A percentile compares a stretch with the other conserved stretches of the same genome.
phyloP scores from a whole-genome alignment of 805 yeast species.

The Ogataea trehalophila region DNA sequence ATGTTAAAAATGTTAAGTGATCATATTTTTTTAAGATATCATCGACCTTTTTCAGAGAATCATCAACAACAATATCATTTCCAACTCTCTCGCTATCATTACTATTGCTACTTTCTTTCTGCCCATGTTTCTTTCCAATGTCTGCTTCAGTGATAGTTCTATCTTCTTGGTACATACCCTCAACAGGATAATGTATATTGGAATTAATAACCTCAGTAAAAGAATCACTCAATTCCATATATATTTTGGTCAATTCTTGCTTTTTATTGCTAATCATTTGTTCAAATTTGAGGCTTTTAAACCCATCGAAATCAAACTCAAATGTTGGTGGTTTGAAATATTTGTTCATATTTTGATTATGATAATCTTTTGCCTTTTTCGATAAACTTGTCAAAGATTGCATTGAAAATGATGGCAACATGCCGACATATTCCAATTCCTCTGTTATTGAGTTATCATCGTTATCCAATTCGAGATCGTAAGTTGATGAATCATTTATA shows the following conservation, averaged over 20 bases:
- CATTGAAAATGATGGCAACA: slow-evolving; percentile 24
- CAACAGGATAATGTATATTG: slow-evolving; percentile 46
- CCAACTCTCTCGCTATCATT: too few relatives aligned
- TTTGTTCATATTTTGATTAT: neutral
- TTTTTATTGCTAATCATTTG: slow-evolving; percentile 10
- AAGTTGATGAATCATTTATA: too few relatives aligned
- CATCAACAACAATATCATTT: too few relatives aligned
- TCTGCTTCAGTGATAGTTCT: too few relatives aligned
- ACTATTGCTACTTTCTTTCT: too few relatives aligned
- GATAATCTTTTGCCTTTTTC: slow-evolving; percentile 12
- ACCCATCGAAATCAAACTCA: slow-evolving; percentile 12
- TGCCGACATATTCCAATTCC: slow-evolving; percentile 50
- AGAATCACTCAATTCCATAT: slow-evolving; percentile 25
- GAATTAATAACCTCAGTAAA: slow-evolving; percentile 40
- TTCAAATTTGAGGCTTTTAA: slow-evolving; percentile 14
- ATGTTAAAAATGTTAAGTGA: slow-evolving; percentile 26
- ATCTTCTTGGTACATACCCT: slow-evolving; percentile 32
- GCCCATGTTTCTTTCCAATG: too few relatives aligned
- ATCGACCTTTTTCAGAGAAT: slow-evolving; percentile 1
- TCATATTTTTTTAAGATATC: slow-evolving; percentile 17
- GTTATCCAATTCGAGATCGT: too few relatives aligned
- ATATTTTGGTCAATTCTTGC: slow-evolving; percentile 19
- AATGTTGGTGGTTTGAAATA: too few relatives aligned
- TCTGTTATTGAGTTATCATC: slow-evolving; percentile 37
- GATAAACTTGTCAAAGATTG: slow-evolving; percentile 26